Evolutionary conservation across 306 rosid genomes (phyloP).

Genomic region (Abrus precatorius): DNA sequence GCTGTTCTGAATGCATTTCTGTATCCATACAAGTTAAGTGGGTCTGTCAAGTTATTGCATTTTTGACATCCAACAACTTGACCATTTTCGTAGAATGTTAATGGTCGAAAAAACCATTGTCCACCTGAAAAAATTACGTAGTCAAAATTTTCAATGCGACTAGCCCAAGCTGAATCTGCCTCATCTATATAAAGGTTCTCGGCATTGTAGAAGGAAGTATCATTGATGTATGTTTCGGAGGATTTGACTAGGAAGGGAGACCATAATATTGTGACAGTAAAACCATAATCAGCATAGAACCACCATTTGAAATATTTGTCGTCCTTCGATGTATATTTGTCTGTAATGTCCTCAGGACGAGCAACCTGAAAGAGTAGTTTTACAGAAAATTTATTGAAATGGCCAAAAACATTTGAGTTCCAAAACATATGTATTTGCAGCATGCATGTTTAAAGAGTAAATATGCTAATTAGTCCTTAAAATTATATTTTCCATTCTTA

Average conservation of each 20-base stretch:
- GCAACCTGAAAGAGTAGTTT: conserved; percentile 60
- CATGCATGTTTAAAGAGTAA: background rate
- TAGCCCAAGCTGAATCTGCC: conserved; percentile 67
- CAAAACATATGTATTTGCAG: background rate
- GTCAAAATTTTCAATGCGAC: conserved; percentile 59
- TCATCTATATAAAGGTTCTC: conserved; percentile 75
- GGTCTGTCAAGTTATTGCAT: conserved; percentile 57
- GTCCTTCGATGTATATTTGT: conserved; percentile 30
- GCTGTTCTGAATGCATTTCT: conserved; percentile 64
- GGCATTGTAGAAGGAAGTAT: conserved; percentile 49
- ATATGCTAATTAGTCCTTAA: too few species aligned
- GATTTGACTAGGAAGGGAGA: conserved; percentile 74
- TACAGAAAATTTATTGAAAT: background rate
- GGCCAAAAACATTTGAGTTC: background rate
- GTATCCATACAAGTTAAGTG: conserved; percentile 57
- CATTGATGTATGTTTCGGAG: conserved; percentile 50
- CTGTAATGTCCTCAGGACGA: conserved; percentile 65
- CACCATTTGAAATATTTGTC: conserved; percentile 58
- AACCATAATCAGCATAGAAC: conserved; percentile 71
- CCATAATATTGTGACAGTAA: conserved; percentile 73
- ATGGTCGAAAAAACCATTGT: conserved; percentile 89
- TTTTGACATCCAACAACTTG: conserved; percentile 60
- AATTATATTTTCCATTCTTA: too few species aligned
- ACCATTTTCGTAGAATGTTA: conserved; percentile 61
- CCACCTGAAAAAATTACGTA: conserved; percentile 80